Percentiles rank a stretch among this genome's conserved stretches.
Evolutionary conservation across 305 asterid genomes (phyloP).

Genomic region (Fraxinus velutina): DNA sequence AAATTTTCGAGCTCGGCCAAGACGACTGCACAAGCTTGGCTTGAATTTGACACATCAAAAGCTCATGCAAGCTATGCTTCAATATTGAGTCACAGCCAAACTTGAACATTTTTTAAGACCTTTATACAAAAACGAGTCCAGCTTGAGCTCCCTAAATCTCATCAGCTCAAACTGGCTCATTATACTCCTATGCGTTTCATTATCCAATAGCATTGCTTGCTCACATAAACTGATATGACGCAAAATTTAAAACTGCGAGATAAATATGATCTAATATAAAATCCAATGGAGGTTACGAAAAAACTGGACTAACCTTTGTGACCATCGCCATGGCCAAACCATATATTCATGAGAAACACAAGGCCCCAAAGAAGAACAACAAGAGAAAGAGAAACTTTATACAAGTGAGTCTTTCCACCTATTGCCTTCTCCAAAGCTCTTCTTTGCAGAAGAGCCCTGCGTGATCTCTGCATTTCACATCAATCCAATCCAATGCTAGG

Average conservation of each 20-base stretch:
- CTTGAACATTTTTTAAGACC: not conserved
- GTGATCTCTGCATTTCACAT: conserved; percentile 95
- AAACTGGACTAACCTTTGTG: conserved; percentile 53
- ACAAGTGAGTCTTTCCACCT: conserved; percentile 47
- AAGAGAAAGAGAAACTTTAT: conserved; percentile 63
- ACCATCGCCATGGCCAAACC: conserved; percentile 71
- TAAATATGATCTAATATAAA: not conserved
- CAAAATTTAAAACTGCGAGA: not conserved
- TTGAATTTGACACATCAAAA: not conserved
- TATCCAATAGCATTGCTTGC: not conserved
- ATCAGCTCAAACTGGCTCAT: not conserved
- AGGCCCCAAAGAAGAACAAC: conserved; percentile 64
- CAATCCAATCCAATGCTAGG: conserved; percentile 42
- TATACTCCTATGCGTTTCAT: not conserved
- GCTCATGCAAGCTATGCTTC: not conserved
- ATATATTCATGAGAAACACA: conserved; percentile 64
- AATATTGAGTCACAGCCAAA: not conserved
- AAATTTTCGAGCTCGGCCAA: not conserved
- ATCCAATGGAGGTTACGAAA: not conserved
- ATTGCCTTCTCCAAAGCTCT: conserved; percentile 65
- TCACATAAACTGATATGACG: not conserved
- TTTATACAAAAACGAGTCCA: not conserved
- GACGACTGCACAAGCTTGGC: not conserved
- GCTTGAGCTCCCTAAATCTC: not conserved
- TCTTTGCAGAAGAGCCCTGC: conserved; percentile 89